A percentile compares a stretch with the other conserved stretches of the same genome.
These are phyloP conservation scores for Balamuthia mandrillaris DNA, from an alignment of 208 protist genomes.

Conservation along the genomic window DNA sequence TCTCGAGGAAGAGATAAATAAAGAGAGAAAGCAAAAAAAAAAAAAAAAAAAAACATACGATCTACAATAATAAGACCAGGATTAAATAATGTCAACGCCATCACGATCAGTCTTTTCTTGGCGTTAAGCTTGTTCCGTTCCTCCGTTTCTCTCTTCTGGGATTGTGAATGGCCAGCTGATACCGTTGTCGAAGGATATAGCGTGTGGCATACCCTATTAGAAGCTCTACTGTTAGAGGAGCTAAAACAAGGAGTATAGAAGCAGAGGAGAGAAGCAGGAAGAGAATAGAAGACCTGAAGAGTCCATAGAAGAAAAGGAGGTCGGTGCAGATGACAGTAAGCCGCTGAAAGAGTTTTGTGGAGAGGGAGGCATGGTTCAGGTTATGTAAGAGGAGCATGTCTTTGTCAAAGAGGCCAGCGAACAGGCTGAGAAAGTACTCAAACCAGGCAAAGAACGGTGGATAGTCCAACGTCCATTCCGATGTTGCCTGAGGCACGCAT, in stretches of 20 bases:
- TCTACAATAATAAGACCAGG: constrained; percentile 74
- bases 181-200: not conserved
- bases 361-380: constrained; percentile 51
- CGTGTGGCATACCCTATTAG: not conserved
- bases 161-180: not conserved
- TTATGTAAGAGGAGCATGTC: constrained; percentile 70
- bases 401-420: constrained; percentile 36
- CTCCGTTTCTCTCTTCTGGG: no score
- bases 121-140: not conserved
- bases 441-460: constrained; percentile 87
- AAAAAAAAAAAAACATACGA: no score
- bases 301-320: constrained; percentile 41
- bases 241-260: not conserved
- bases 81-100: constrained; percentile 57
- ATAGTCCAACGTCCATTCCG: constrained; percentile 87
- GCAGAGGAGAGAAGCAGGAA: not conserved
- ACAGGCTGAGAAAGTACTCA: constrained; percentile 66
- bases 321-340: constrained; percentile 71
- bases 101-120: not conserved
- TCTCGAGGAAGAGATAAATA: not conserved
- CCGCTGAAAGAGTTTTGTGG: constrained; percentile 74
- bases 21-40: no score
- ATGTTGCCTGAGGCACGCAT: constrained; percentile 57
- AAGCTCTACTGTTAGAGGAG: not conserved
- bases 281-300: not conserved